These are phyloP conservation scores for Hypoxylon sp. DNA, from an alignment of 2,329 filamentous ascomycete species.

Conservation along the genomic window DNA sequence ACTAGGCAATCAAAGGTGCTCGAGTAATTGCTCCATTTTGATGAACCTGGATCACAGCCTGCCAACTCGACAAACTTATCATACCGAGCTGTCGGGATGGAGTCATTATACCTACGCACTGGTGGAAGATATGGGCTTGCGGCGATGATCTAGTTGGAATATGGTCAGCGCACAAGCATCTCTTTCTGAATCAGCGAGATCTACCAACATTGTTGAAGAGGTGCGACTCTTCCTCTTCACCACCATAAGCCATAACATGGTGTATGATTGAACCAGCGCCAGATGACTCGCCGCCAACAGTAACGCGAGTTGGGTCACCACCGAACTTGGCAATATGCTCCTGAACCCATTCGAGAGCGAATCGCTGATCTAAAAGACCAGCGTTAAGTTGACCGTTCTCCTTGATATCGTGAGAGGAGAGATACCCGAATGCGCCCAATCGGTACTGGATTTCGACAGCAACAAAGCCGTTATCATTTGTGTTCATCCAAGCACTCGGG, in stretches of 20 bases:
- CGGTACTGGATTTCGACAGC: slow-evolving; percentile 60
- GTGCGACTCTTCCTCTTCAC: slow-evolving; percentile 33
- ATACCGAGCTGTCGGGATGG: slow-evolving; percentile 34
- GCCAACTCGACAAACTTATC: slow-evolving; percentile 40
- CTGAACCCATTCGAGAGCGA: slow-evolving; percentile 66
- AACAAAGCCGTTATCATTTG: slow-evolving; percentile 56
- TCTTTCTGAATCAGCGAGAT: neutral
- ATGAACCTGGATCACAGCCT: slow-evolving; percentile 33
- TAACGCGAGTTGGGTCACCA: slow-evolving; percentile 46
- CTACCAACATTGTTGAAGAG: slow-evolving; percentile 41
- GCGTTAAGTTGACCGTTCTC: slow-evolving; percentile 46
- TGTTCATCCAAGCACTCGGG: slow-evolving; percentile 54
- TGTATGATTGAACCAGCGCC: slow-evolving; percentile 41
- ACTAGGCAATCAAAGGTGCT: slow-evolving; percentile 42
- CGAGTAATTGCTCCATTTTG: slow-evolving; percentile 14
- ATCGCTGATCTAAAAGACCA: slow-evolving; percentile 56
- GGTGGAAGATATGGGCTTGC: slow-evolving; percentile 42
- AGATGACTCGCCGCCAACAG: slow-evolving; percentile 44
- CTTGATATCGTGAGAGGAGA: slow-evolving; percentile 50
- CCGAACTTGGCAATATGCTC: slow-evolving; percentile 48
- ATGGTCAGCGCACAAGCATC: slow-evolving; percentile 6
- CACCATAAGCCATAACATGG: slow-evolving; percentile 41
- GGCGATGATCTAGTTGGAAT: slow-evolving; percentile 33
- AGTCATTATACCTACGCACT: slow-evolving; percentile 38
- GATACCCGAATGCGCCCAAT: slow-evolving; percentile 51